Evolutionary conservation across 2,329 filamentous ascomycete genomes (phyloP), one percentile per base, ranked within the genome.

Genomic region (Pseudopyrenochaeta lycopersici): DNA sequence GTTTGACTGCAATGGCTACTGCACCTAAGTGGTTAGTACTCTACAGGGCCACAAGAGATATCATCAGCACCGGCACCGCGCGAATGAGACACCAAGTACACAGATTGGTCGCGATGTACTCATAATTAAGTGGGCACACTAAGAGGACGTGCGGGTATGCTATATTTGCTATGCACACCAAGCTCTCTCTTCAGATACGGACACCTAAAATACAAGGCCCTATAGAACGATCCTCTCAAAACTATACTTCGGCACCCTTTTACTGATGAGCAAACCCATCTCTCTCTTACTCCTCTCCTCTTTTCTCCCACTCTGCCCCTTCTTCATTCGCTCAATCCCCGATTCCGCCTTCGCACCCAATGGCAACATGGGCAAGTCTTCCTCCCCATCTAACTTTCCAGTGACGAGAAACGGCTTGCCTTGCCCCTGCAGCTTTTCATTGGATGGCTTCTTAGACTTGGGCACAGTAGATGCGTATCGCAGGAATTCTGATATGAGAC

Each of bases 211-310:
- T 14, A 18, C 23, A 39, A 20, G 15, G 17, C 38, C 20, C 55
- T 42, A 63, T 33, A 63, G 43, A 12, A 58, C 46, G 51, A 96
- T 87, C 76, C 87, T 86, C 78, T 97, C 92, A 62, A 94, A 83
- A 41, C 90, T 91, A 78, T 97, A 97, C 62, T 88, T 86, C 50
- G 90, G 90, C 57, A 93, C 89, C 72, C 88, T 88, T 78, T 90
- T 90, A 71, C 90, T 91, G 70, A 90, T 86, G 73, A 96, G 77
- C 75, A 90, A 86, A 15, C 90, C 91, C 53, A 88, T 87, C 78
- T 96, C 90, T 74, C 92, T 82, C 64, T 80, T 81, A 64, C 83
- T 92, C 63, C 91, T 85, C 72, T 84, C 80, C 58, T 88, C 82
- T 35, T 91, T 80, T 78, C 92, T 89, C 15, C 91, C 91, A 50